phyloP scores from a whole-genome alignment of 768 basidiomycete species.

The Hypholoma fasciculare region DNA sequence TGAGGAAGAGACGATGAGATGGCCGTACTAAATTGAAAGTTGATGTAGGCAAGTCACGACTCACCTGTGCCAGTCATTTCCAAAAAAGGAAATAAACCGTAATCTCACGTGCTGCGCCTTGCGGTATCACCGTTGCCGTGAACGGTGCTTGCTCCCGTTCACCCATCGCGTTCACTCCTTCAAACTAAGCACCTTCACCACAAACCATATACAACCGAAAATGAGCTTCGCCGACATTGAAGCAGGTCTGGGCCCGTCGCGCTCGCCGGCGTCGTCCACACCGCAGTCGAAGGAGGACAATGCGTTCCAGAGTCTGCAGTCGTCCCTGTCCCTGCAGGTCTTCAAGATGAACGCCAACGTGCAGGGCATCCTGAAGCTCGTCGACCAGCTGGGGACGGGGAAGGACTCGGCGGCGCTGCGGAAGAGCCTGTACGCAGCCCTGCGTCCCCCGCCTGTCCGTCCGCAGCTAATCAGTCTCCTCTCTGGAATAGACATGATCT shows the following conservation, averaged over 20 bases:
- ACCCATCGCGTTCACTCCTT: not conserved
- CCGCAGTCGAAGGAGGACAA: conserved; percentile 64
- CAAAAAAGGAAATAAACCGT: not conserved
- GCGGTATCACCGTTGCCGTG: not conserved
- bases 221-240: conserved; percentile 64
- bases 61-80: not conserved
- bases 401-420: conserved; percentile 80
- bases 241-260: conserved; percentile 39
- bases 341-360: conserved; percentile 99
- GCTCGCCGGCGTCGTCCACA: conserved; percentile 29
- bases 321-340: conserved; percentile 85
- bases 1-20: too few species aligned
- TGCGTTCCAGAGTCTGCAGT: conserved; percentile 74
- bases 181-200: not conserved
- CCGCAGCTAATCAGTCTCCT: not conserved
- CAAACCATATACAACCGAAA: not conserved
- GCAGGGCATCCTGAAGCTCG: conserved; percentile 91
- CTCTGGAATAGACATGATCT: conserved; percentile 75
- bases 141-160: not conserved
- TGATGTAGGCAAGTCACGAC: too few species aligned
- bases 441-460: not conserved
- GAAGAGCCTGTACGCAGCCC: conserved; percentile 71
- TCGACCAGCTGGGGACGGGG: conserved; percentile 90
- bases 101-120: conserved; percentile 2
- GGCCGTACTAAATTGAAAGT: too few species aligned